A percentile compares a stretch with the other conserved stretches of the same genome.
Conservation (phyloP, 1,284 basidiomycete genomes). For the Rhodotorula sp. region DNA sequence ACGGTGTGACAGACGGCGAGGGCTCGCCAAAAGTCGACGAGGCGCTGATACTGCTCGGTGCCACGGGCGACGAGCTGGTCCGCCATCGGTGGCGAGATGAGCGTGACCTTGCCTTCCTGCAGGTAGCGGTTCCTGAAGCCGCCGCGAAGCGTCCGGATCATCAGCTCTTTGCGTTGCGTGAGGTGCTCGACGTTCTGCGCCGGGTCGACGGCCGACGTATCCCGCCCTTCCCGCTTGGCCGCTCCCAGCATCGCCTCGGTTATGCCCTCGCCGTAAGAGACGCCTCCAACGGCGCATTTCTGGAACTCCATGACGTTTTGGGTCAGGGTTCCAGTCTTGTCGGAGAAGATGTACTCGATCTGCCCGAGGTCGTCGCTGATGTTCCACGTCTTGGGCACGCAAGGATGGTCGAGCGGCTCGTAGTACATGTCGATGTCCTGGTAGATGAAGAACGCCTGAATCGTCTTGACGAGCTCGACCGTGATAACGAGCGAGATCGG, state of each 20-base stretch:
- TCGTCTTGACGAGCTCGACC: constrained; percentile 96
- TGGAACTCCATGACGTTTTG: constrained; percentile 98
- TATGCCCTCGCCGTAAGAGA: constrained; percentile 85
- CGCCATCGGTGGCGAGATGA: constrained; percentile 81
- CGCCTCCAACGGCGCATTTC: constrained; percentile 83
- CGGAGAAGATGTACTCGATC: constrained; percentile 96
- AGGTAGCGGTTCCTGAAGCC: constrained; percentile 87
- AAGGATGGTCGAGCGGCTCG: constrained; percentile 72
- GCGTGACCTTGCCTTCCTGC: constrained; percentile 76
- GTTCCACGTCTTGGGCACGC: constrained; percentile 96
- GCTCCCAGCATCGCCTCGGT: constrained; percentile 94
- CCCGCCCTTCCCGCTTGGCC: constrained; percentile 74
- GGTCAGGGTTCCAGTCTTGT: constrained; percentile 95
- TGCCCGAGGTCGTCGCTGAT: constrained; percentile 97
- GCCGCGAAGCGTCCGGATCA: constrained; percentile 72
- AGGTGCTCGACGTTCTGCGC: constrained; percentile 61
- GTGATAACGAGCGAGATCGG: constrained; percentile 97
- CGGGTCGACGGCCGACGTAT: constrained; percentile 61
- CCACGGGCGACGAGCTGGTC: constrained; percentile 62
- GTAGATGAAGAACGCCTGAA: constrained; percentile 93
- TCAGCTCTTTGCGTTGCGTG: constrained; percentile 68
- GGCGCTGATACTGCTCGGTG: constrained; percentile 34
- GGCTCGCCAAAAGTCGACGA: constrained; percentile 82
- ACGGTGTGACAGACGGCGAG: constrained; percentile 91
- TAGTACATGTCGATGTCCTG: constrained; percentile 98